A percentile compares a stretch with the other conserved stretches of the same genome.
Conservation (phyloP, 345 rosid species). For the Salix caprea region DNA sequence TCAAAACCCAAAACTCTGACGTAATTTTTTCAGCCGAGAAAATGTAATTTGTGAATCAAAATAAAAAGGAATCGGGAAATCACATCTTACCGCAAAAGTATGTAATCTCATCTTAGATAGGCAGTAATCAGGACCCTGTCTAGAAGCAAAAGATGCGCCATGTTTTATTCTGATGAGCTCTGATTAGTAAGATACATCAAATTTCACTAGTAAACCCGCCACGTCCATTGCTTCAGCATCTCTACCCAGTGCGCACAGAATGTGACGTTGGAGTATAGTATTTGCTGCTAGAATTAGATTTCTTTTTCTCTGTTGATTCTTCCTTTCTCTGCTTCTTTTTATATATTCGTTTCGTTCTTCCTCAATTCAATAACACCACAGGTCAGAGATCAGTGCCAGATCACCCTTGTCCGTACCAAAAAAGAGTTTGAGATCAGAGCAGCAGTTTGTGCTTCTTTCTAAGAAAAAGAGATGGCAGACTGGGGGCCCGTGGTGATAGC, state of each 20-base stretch:
- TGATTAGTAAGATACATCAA: neutral
- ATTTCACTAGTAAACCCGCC: conserved; percentile 4
- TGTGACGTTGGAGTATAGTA: neutral
- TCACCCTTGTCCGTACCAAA: neutral
- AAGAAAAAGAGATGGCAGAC: conserved; percentile 14
- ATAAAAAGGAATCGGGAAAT: neutral
- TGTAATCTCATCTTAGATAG: neutral
- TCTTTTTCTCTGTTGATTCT: conserved; percentile 9
- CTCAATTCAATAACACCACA: neutral
- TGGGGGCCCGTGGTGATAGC: conserved; percentile 30
- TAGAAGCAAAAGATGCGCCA: neutral
- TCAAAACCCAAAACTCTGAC: no score
- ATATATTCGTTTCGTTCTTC: conserved; percentile 14
- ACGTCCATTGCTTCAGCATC: conserved; percentile 15
- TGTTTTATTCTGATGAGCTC: neutral
- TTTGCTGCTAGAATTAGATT: neutral
- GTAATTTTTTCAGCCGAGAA: no score
- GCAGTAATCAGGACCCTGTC: neutral
- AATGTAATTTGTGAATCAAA: no score
- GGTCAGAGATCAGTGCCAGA: neutral
- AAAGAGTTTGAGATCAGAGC: neutral
- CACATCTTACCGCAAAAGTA: neutral
- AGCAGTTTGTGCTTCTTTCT: neutral
- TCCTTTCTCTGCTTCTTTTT: neutral
- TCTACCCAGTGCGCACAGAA: conserved; percentile 3